Percentiles rank a stretch among this genome's conserved stretches.
phyloP scores from a whole-genome alignment of 176 grass and related monocot species.

The Zea mays region Zm-B73-REFERENCE-NAM-5.0 NC_050096.1:11306001-11306500 shows the following conservation, averaged over 20 bases:
- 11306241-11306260: background rate
- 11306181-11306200: too few species aligned
- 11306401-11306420: background rate
- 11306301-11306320: background rate
- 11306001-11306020: constrained; percentile 81
- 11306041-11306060: constrained; percentile 71
- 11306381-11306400: background rate
- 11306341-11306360: background rate
- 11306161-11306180: too few species aligned
- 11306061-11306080: constrained; percentile 85
- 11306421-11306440: background rate
- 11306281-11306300: constrained; percentile 20
- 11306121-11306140: constrained; percentile 42
- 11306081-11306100: constrained; percentile 59
- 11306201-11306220: background rate
- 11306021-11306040: constrained; percentile 91
- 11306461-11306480: constrained; percentile 12
- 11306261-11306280: background rate
- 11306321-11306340: background rate
- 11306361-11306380: background rate
- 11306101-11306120: constrained; percentile 55
- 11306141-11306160: background rate
- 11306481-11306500: background rate
- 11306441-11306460: constrained; percentile 9
- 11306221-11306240: background rate